Evolutionary conservation across 2,329 filamentous ascomycete genomes (phyloP).

Genomic region (Colletotrichum sp.): DNA sequence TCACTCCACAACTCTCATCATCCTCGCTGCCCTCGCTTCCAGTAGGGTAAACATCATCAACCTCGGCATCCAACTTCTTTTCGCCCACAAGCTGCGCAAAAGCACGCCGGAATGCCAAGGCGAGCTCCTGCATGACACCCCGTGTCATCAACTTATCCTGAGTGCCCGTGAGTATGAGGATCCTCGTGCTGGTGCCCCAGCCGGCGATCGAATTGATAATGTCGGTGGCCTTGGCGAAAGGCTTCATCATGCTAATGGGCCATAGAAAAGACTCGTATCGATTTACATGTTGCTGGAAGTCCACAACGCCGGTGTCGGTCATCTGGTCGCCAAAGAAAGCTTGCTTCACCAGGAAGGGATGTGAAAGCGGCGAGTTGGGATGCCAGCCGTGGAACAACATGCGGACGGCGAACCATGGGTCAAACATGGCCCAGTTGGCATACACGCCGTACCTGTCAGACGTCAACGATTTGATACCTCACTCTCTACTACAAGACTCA

Average conservation of each 20-base stretch:
- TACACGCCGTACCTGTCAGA: conserved; percentile 41
- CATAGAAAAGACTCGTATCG: conserved; percentile 59
- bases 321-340: conserved; percentile 56
- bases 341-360: conserved; percentile 49
- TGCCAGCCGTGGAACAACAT: conserved; percentile 52
- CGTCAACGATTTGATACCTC: neutral
- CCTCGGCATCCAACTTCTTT: conserved; percentile 32
- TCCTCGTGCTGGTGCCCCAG: conserved; percentile 30
- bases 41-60: conserved; percentile 13
- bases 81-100: conserved; percentile 32
- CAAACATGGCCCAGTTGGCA: conserved; percentile 48
- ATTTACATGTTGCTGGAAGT: conserved; percentile 47
- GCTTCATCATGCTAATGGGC: conserved; percentile 52
- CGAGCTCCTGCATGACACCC: conserved; percentile 41
- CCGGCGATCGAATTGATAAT: conserved; percentile 42
- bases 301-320: conserved; percentile 40
- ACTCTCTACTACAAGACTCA: conserved; percentile 33
- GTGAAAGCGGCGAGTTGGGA: conserved; percentile 57
- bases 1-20: conserved; percentile 39
- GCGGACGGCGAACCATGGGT: conserved; percentile 54
- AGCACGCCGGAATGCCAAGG: conserved; percentile 39
- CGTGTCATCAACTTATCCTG: conserved; percentile 46
- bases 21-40: conserved; percentile 28
- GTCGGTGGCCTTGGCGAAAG: conserved; percentile 45
- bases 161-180: conserved; percentile 45